Evolutionary conservation across 192 early-diverging fungal genomes (phyloP).

Genomic region (Coemansia sp.): DNA sequence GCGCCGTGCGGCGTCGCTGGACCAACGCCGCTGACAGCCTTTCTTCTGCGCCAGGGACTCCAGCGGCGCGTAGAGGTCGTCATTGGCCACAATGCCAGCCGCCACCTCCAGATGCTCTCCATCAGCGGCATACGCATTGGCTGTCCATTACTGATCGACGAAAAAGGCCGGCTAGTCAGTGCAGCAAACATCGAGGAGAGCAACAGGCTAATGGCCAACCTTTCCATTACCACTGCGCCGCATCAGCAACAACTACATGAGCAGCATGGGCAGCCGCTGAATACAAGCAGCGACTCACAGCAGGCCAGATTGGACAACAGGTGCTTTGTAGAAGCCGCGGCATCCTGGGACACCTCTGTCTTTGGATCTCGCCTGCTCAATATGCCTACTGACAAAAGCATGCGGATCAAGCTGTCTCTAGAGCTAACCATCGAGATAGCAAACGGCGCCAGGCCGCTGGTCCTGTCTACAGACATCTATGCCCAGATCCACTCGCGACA

Average conservation of each 20-base stretch:
- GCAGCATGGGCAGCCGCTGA: constrained; percentile 18
- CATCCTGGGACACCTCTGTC: constrained; percentile 75
- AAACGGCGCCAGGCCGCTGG: constrained; percentile 57
- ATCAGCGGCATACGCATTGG: constrained; percentile 17
- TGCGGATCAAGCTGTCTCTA: constrained; percentile 59
- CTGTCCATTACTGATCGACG: constrained; percentile 55
- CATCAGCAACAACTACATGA: too few species aligned
- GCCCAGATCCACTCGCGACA: constrained; percentile 60
- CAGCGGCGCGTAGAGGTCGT: constrained; percentile 65
- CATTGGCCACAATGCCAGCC: constrained; percentile 66
- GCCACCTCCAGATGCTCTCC: constrained; percentile 57
- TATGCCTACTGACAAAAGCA: constrained; percentile 56
- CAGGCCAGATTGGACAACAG: constrained; percentile 61
- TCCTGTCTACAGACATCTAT: constrained; percentile 59
- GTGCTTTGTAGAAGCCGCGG: constrained; percentile 55
- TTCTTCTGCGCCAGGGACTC: constrained; percentile 69
- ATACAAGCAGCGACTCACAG: constrained; percentile 8
- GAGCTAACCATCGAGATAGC: constrained; percentile 58
- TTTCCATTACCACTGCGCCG: constrained; percentile 50
- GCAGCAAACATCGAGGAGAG: constrained; percentile 4
- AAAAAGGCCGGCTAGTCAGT: constrained; percentile 54
- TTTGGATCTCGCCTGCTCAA: constrained; percentile 67
- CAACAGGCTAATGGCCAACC: constrained; percentile 1
- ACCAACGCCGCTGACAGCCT: constrained; percentile 46
- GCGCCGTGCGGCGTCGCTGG: constrained; percentile 23